Evolutionary conservation across 1,139 yeast species (phyloP).

Genomic region (Pichia inconspicua): DNA sequence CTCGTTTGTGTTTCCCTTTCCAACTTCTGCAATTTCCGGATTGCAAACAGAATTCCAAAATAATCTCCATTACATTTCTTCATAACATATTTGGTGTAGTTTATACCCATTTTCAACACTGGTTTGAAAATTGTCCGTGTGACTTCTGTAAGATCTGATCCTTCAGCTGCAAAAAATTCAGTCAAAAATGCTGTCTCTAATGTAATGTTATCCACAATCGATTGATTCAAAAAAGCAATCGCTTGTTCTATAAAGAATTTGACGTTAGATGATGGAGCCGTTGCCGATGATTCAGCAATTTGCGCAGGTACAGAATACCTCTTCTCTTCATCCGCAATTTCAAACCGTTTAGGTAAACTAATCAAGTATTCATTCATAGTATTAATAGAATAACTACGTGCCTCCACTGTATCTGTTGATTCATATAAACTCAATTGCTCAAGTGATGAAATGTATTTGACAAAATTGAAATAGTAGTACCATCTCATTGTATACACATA

Average conservation of each 20-base stretch:
- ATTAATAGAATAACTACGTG: constrained; percentile 7
- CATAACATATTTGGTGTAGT: constrained; percentile 43
- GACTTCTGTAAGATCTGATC: constrained; percentile 35
- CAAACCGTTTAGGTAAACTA: constrained; percentile 22
- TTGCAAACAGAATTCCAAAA: constrained; percentile 71
- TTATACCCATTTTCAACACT: constrained; percentile 46
- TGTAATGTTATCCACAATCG: constrained; percentile 64
- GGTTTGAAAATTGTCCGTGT: constrained; percentile 42
- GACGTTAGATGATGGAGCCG: constrained; percentile 26
- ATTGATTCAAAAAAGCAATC: constrained; percentile 65
- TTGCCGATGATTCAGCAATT: constrained; percentile 63
- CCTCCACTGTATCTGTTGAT: not conserved
- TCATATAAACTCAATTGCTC: constrained; percentile 45
- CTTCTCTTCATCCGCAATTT: constrained; percentile 27
- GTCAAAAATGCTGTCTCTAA: constrained; percentile 24
- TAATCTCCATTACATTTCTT: constrained; percentile 44
- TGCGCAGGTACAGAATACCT: constrained; percentile 72
- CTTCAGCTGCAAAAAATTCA: not conserved
- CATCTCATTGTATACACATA: constrained; percentile 84
- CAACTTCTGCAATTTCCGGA: constrained; percentile 59
- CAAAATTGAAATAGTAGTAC: constrained; percentile 79
- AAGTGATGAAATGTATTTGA: constrained; percentile 69
- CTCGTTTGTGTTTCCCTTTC: constrained; percentile 59
- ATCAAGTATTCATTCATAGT: constrained; percentile 25
- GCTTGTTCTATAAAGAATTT: constrained; percentile 66